Conservation (phyloP, 2,329 filamentous ascomycete species). For the Penicillium sp. region DNA sequence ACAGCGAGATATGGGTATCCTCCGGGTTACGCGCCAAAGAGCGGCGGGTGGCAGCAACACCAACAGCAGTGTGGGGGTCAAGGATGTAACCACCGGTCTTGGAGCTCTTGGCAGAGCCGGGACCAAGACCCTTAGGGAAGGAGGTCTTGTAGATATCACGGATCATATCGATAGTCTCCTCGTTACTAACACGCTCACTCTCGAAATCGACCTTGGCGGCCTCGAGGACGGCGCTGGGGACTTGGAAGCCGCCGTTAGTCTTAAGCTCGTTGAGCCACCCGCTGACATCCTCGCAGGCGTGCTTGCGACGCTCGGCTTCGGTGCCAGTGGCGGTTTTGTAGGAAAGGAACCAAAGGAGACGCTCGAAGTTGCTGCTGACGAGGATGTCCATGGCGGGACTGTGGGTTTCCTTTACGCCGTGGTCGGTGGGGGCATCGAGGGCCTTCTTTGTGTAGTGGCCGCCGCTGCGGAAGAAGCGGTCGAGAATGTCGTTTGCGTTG, state of each 20-base stretch:
- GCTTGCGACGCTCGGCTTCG: constrained; percentile 46
- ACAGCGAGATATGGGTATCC: constrained; percentile 73
- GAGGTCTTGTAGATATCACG: constrained; percentile 54
- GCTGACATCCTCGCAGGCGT: constrained; percentile 69
- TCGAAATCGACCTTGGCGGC: constrained; percentile 73
- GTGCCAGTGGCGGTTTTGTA: constrained; percentile 58
- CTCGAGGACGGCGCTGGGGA: constrained; percentile 69
- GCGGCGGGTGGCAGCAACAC: constrained; percentile 71
- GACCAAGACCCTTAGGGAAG: constrained; percentile 48
- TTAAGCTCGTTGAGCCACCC: constrained; percentile 80
- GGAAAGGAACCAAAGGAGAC: constrained; percentile 88
- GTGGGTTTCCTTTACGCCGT: constrained; percentile 69
- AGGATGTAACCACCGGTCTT: constrained; percentile 69
- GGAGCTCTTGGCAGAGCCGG: constrained; percentile 34
- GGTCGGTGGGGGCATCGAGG: constrained; percentile 30
- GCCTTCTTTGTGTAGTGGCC: constrained; percentile 83
- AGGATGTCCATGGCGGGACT: constrained; percentile 98
- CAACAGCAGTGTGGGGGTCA: constrained; percentile 90
- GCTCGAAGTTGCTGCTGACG: constrained; percentile 94
- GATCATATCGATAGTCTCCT: constrained; percentile 67
- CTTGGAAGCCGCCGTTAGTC: constrained; percentile 74
- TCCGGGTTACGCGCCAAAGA: constrained; percentile 58
- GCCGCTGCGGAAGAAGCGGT: constrained; percentile 87
- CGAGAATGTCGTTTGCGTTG: constrained; percentile 95
- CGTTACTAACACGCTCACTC: constrained; percentile 67